Conservation (phyloP, 2,329 filamentous ascomycete genomes). For the Colletotrichum plurivorum region DNA sequence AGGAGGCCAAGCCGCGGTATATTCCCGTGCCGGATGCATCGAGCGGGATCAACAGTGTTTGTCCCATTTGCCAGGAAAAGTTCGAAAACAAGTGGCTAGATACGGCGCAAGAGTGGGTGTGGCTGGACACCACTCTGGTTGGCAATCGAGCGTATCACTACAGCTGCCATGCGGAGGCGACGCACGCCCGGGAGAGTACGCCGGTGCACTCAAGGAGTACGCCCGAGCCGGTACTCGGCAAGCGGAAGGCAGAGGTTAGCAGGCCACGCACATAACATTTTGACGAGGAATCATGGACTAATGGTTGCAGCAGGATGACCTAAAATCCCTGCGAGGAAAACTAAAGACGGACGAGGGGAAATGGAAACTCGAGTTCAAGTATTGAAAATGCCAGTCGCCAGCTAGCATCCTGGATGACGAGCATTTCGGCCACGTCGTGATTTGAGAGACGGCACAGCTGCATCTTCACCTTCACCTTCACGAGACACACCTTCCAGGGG, state of each 20-base stretch:
- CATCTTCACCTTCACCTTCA: background rate
- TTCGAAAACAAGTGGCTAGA: conserved; percentile 95
- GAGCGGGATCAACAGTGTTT: conserved; percentile 80
- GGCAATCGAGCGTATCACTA: conserved; percentile 89
- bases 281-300: conserved; percentile 38
- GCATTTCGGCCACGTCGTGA: background rate
- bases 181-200: conserved; percentile 70
- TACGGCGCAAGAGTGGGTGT: conserved; percentile 96
- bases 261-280: background rate
- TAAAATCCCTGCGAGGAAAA: conserved; percentile 47
- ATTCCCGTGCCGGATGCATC: conserved; percentile 88
- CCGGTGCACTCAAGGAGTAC: conserved; percentile 62
- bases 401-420: background rate
- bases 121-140: conserved; percentile 88
- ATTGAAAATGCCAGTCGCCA: conserved; percentile 2
- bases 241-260: conserved; percentile 80
- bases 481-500: background rate
- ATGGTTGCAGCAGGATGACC: conserved; percentile 49
- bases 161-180: conserved; percentile 88
- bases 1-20: conserved; percentile 70
- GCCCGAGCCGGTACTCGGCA: conserved; percentile 78
- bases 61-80: conserved; percentile 95
- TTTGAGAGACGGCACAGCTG: conserved; percentile 1
- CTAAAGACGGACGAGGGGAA: conserved; percentile 46
- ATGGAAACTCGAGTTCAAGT: conserved; percentile 35